phyloP scores from a whole-genome alignment of 331 rosid genomes.

The Cydonia oblonga region DNA sequence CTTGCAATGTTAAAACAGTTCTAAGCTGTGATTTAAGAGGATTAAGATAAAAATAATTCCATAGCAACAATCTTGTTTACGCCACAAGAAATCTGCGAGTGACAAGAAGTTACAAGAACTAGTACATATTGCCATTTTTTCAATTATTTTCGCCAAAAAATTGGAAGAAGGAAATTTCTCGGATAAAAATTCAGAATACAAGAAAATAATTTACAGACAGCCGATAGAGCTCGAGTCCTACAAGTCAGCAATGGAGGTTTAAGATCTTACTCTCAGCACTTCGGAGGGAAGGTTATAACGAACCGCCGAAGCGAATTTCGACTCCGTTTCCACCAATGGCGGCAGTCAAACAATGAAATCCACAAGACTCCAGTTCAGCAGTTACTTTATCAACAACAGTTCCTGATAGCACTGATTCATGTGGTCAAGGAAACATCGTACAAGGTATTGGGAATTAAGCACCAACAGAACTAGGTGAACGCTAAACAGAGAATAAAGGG shows the following conservation, averaged over 20 bases:
- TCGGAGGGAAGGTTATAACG: constrained; percentile 28
- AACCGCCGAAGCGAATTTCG: constrained; percentile 43
- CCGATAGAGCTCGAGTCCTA: constrained; percentile 13
- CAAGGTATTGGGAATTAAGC: neutral
- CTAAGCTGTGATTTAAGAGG: neutral
- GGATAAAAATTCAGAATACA: neutral
- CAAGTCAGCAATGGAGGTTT: constrained; percentile 14
- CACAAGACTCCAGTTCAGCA: constrained; percentile 70
- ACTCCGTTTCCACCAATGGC: constrained; percentile 75
- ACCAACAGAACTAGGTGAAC: neutral
- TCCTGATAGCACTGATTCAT: constrained; percentile 65
- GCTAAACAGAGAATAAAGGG: neutral
- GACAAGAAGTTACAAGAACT: neutral
- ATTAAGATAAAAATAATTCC: neutral
- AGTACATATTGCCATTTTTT: neutral
- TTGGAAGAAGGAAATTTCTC: neutral
- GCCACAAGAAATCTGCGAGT: neutral
- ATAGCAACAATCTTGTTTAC: neutral
- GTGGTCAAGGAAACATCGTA: constrained; percentile 29
- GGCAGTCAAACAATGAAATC: constrained; percentile 74
- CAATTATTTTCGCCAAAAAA: neutral
- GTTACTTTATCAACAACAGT: constrained; percentile 54
- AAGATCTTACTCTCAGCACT: neutral
- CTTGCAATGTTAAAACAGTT: neutral
- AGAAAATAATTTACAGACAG: neutral